Evolutionary conservation across 2,329 filamentous ascomycete species (phyloP), one percentile per base, ranked within the genome.

Genomic region (Clarireedia monteithiana): DNA sequence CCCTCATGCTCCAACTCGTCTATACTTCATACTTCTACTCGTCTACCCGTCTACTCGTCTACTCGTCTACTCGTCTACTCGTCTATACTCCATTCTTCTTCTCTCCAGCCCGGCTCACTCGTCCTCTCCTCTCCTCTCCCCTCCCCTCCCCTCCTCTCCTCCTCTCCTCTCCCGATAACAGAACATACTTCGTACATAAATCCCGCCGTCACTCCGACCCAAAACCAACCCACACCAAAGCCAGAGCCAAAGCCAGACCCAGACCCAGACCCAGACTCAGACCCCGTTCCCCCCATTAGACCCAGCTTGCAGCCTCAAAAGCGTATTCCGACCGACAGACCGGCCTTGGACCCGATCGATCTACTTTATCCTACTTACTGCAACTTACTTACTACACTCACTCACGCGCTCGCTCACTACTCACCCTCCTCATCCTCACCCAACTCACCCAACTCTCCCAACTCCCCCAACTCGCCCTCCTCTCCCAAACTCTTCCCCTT

Each of bases 251-350:
- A 20, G 20, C 20, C 39, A 42, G n/a, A 20, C n/a, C 17, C 5
- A 42, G 17, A 42, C 15, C 39, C n/a, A 42, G 17, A 9, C 30
- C 10, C 39, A 20, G 20, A 20, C 20, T 20, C 20, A 14, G 17
- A 42, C 10, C 17, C 17, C 20, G 20, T 20, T 20, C 20, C 20
- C 20, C 20, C 20, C 20, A 20, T 20, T 20, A 23, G 20, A 7
- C 12, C 49, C 38, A 44, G 23, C 49, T 51, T 30, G 36, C 38
- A 50, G 30, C 30, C 42, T 23, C 40, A 53, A 20, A 45, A 48
- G 27, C 51, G 39, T 24, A 24, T 40, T 42, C 52, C 52, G 52
- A 49, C 12, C 52, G 52, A 54, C 12, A 6, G 34, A 54, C 47
- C 45, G 24, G 40, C 20, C 38, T 20, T 20, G 20, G 20, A 20